A percentile compares a stretch with the other conserved stretches of the same genome.
phyloP scores from a whole-genome alignment of 495 filamentous ascomycete species.

The Cladorrhinum samala region DNA sequence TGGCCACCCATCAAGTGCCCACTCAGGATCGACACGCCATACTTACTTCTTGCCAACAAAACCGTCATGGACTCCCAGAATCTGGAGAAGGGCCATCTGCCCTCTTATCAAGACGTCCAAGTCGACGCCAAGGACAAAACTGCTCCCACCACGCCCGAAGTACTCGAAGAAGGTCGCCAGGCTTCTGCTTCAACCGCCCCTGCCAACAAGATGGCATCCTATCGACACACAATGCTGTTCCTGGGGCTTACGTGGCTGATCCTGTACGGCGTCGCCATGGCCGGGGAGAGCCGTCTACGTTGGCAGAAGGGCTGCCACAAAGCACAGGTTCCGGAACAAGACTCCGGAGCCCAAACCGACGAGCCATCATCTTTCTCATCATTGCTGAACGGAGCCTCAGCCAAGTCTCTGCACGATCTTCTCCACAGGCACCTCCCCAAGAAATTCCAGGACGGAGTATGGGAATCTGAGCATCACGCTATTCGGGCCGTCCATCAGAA shows the following conservation, averaged over 20 bases:
- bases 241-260: conserved; percentile 26
- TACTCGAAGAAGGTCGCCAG: conserved; percentile 4
- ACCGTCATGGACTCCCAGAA: conserved; percentile 14
- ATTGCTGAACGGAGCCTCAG: conserved; percentile 30
- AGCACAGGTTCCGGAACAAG: conserved; percentile 7
- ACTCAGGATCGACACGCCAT: conserved; percentile 1
- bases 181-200: background rate
- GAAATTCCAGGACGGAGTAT: conserved; percentile 33
- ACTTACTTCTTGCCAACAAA: background rate
- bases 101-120: conserved; percentile 8
- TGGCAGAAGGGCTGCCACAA: conserved; percentile 16
- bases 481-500: conserved; percentile 27
- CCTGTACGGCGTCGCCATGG: conserved; percentile 27
- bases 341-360: conserved; percentile 3
- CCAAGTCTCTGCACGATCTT: conserved; percentile 32
- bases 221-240: conserved; percentile 22
- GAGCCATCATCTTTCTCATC: conserved; percentile 28
- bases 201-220: conserved; percentile 19
- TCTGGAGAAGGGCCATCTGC: conserved; percentile 3
- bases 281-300: conserved; percentile 1
- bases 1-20: background rate
- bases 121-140: conserved; percentile 8
- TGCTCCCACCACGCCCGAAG: background rate
- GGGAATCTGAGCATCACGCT: conserved; percentile 28
- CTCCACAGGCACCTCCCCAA: conserved; percentile 34